Conservation (phyloP, 75 land plant species). For the Pinus albicaulis region DNA sequence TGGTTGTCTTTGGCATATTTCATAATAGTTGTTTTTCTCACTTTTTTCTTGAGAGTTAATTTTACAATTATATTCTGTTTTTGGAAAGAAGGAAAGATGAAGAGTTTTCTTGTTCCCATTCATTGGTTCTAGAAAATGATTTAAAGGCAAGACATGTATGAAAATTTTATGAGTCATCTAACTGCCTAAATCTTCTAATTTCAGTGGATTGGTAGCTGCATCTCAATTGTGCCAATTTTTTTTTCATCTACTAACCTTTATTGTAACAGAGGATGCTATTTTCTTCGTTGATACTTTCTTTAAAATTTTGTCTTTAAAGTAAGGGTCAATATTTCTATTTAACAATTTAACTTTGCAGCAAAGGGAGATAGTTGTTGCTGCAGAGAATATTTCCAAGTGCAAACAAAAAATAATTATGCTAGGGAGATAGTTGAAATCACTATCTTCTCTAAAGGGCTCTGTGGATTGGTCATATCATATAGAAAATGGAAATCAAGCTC, state of each 20-base stretch:
- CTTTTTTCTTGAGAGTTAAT: background rate
- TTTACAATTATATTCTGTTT: background rate
- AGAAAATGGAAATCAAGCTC: background rate
- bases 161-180: background rate
- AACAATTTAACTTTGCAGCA: slow-evolving; percentile 42
- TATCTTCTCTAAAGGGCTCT: slow-evolving; percentile 42
- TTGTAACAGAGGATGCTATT: background rate
- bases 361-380: slow-evolving; percentile 79
- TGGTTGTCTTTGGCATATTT: too few relatives aligned
- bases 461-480: background rate
- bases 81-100: slow-evolving; percentile 6
- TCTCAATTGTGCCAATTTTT: background rate
- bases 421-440: slow-evolving; percentile 64
- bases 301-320: background rate
- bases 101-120: background rate
- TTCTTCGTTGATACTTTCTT: background rate
- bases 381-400: slow-evolving; percentile 88
- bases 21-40: too few relatives aligned
- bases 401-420: slow-evolving; percentile 87
- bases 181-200: background rate
- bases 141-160: background rate
- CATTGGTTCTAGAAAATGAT: background rate
- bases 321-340: background rate
- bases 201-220: background rate
- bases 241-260: background rate